These are phyloP conservation scores for Penicillium robsamsonii DNA, from an alignment of 495 filamentous ascomycete genomes.

Conservation along the genomic window DNA sequence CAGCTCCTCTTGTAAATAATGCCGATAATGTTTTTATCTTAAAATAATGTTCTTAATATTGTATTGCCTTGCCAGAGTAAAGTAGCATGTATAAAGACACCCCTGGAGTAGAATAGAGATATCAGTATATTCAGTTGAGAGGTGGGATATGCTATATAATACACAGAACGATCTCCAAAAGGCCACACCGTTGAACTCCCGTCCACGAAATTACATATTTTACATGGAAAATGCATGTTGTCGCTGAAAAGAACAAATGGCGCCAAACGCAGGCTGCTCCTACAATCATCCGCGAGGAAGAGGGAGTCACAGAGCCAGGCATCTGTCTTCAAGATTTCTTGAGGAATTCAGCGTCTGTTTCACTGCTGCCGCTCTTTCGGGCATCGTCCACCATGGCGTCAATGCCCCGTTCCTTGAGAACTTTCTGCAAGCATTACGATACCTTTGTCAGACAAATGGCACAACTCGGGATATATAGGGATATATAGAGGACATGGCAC, in stretches of 20 bases:
- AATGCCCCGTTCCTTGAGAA: constrained; percentile 79
- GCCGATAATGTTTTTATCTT: constrained; percentile 8
- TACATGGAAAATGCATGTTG: constrained; percentile 6
- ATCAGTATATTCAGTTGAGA: not conserved
- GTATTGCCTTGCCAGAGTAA: not conserved
- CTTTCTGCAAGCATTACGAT: constrained; percentile 51
- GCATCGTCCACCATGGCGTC: constrained; percentile 85
- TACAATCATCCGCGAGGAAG: not conserved
- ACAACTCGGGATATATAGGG: not conserved
- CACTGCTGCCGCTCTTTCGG: constrained; percentile 66
- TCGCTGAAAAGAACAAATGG: constrained; percentile 10
- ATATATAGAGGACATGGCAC: not conserved
- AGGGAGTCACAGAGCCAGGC: constrained; percentile 17
- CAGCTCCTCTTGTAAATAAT: constrained; percentile 8
- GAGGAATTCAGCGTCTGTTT: constrained; percentile 73
- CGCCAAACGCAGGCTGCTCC: not conserved
- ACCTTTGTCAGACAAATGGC: constrained; percentile 12
- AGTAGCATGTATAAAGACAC: not conserved
- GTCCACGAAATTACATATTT: not conserved
- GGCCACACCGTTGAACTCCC: constrained; percentile 1
- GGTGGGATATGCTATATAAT: constrained; percentile 9
- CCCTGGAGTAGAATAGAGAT: not conserved
- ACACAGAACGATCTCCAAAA: not conserved
- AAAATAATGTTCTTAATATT: not conserved
- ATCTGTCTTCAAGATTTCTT: constrained; percentile 36